Base-by-base conservation (phyloP, 352 stramenopile genomes). In the Globisporangium rhizosaccharum region DNA sequence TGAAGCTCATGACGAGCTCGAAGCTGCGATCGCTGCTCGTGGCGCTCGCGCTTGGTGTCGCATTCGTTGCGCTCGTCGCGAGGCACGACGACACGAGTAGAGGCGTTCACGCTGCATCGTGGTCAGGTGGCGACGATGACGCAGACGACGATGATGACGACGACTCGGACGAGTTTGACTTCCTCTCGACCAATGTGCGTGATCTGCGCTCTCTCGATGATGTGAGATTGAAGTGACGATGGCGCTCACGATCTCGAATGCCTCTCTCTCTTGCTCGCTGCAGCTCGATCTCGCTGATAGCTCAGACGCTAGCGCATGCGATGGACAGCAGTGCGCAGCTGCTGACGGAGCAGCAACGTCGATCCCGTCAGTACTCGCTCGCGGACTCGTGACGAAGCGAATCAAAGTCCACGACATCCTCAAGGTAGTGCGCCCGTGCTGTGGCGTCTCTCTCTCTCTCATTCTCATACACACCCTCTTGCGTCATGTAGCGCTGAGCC, bases 331-430 rank as follows among this genome's bases (percentile, higher is more conserved):
- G 48, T 85, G 72, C 11, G 60, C 63, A 7, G 51, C 55, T 11
- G 59, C 65, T 6, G 45, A 42, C 33, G 44, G 47, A 4, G 59
- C 15, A 12, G 45, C 49, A 3, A 9, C 25, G 10, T 46, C 42
- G 9, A 53, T 81, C 25, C 53, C 48, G 0, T 87, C 75, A 3
- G 79, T 84, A 10, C 56, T 72, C 26, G 33, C 55, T 26, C 77
- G 82, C 26, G 76, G 72, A 0, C 79, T 89, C 42, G 73, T 91
- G 57, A 80, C 72, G 20, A 59, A 66, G 49, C 82, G 79, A 37
- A 64, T 74, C 9, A 76, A 70, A 46, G 67, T 68, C n/a, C 62
- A 68, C 5, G 67, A 75, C 42, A 79, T 91, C 51, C 51, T 84
- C 15, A 55, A 70, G 58, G 66, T 67, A 36, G 11, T 39, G 26